phyloP scores from a whole-genome alignment of 805 yeast species.

The Torulaspora microellipsoides region DNA sequence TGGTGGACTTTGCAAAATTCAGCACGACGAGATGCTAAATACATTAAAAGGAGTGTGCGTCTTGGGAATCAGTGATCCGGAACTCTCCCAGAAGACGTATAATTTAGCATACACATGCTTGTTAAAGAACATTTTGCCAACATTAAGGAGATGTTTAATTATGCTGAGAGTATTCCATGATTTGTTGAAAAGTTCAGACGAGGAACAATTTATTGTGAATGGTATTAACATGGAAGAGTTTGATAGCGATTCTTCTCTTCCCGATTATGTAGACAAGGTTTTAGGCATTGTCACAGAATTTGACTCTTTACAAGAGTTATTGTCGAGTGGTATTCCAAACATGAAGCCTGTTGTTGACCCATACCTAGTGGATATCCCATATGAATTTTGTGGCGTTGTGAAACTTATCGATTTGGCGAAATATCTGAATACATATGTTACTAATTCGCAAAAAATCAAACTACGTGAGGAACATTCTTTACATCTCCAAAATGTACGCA shows the following conservation, averaged over 20 bases:
- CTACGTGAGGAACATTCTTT: slow-evolving; percentile 31
- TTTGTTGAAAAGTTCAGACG: slow-evolving; percentile 26
- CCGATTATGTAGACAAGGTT: slow-evolving; percentile 14
- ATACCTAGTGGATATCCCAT: slow-evolving; percentile 19
- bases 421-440: slow-evolving; percentile 39
- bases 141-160: slow-evolving; percentile 30
- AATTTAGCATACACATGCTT: slow-evolving; percentile 22
- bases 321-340: slow-evolving; percentile 8
- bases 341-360: slow-evolving; percentile 12
- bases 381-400: slow-evolving; percentile 52
- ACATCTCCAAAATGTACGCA: slow-evolving; percentile 25
- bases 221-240: slow-evolving; percentile 21
- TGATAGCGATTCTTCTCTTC: slow-evolving; percentile 1
- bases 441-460: slow-evolving; percentile 28
- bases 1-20: slow-evolving; percentile 9
- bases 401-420: slow-evolving; percentile 50
- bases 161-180: slow-evolving; percentile 33
- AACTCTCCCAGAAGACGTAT: slow-evolving; percentile 11
- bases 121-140: slow-evolving; percentile 24
- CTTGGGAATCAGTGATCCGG: slow-evolving; percentile 11
- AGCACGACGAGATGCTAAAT: slow-evolving; percentile 1
- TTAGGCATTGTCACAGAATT: slow-evolving; percentile 15
- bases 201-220: slow-evolving; percentile 23
- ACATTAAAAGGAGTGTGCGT: slow-evolving; percentile 12
- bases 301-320: slow-evolving; percentile 11